A percentile compares a stretch with the other conserved stretches of the same genome.
Conservation (phyloP, 148 eudicot genomes). For the Camellia japonica region DNA sequence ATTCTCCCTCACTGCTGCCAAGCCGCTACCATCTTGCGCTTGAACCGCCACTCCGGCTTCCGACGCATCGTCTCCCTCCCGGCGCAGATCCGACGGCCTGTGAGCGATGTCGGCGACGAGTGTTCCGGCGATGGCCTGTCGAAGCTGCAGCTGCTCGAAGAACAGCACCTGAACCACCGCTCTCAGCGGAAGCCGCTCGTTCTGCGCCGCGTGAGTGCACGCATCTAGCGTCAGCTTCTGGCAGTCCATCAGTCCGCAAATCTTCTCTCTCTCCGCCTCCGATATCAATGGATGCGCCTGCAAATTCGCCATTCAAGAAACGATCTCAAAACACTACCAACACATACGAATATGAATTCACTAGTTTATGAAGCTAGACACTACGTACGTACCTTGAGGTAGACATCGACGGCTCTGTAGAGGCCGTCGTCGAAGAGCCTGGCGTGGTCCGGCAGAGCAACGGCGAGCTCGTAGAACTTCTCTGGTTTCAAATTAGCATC, state of each 20-base stretch:
- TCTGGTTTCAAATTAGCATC: conserved; percentile 75
- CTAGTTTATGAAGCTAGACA: too few species aligned
- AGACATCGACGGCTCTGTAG: conserved; percentile 87
- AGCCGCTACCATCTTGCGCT: conserved; percentile 17
- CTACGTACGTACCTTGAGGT: conserved; percentile 57
- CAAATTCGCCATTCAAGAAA: not conserved
- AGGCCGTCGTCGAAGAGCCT: conserved; percentile 83
- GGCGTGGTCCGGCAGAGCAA: conserved; percentile 70
- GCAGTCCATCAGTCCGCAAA: conserved; percentile 75
- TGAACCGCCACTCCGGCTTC: not conserved
- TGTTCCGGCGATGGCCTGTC: conserved; percentile 88
- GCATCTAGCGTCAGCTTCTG: conserved; percentile 94
- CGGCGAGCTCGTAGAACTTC: conserved; percentile 56
- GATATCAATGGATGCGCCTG: conserved; percentile 92
- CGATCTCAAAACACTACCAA: too few species aligned
- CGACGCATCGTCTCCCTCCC: conserved; percentile 19
- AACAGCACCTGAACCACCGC: conserved; percentile 90
- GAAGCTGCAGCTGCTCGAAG: conserved; percentile 96
- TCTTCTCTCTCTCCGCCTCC: conserved; percentile 69
- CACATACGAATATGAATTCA: too few species aligned
- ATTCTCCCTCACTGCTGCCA: conserved; percentile 65
- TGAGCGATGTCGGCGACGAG: conserved; percentile 37
- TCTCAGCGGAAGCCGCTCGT: conserved; percentile 88
- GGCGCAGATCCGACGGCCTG: conserved; percentile 18
- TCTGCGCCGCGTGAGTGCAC: conserved; percentile 97